These are phyloP conservation scores for Clathrospora elynae DNA, from an alignment of 2,329 filamentous ascomycete species.

Conservation along the genomic window DNA sequence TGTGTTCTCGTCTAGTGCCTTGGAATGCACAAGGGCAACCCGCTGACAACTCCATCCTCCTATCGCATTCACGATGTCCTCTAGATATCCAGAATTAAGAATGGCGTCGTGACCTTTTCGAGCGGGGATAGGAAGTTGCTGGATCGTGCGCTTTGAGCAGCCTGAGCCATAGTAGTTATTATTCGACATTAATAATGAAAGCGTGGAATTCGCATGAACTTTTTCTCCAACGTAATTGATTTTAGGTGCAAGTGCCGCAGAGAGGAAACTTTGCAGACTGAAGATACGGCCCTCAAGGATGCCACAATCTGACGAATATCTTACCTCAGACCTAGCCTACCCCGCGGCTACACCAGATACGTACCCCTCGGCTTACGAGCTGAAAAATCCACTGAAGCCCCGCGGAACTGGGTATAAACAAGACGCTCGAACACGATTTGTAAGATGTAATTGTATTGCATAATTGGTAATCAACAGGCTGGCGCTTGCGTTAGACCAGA, in stretches of 20 bases:
- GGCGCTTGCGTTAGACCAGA: too few relatives aligned
- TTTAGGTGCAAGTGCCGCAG: too few relatives aligned
- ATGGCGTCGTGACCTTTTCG: constrained; percentile 27
- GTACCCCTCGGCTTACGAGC: not conserved
- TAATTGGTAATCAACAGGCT: too few relatives aligned
- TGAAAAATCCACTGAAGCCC: not conserved
- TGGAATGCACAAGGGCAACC: constrained; percentile 27
- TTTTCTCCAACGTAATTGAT: too few relatives aligned
- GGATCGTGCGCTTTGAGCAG: constrained; percentile 20
- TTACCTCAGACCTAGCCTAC: constrained; percentile 14
- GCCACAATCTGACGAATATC: constrained; percentile 9
- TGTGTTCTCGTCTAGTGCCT: constrained; percentile 25
- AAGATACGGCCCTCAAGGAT: too few relatives aligned
- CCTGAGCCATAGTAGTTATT: constrained; percentile 2
- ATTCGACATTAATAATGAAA: too few relatives aligned
- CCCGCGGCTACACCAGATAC: not conserved
- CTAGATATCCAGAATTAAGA: constrained; percentile 21
- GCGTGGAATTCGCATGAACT: too few relatives aligned
- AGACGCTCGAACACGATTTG: too few relatives aligned
- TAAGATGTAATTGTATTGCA: too few relatives aligned
- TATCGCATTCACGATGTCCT: constrained; percentile 23
- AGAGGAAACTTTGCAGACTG: too few relatives aligned
- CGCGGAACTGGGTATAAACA: too few relatives aligned
- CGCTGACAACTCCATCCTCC: constrained; percentile 23
- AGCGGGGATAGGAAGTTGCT: constrained; percentile 23